phyloP scores from a whole-genome alignment of 2,329 filamentous ascomycete genomes.

The Neurospora sp. region DNA sequence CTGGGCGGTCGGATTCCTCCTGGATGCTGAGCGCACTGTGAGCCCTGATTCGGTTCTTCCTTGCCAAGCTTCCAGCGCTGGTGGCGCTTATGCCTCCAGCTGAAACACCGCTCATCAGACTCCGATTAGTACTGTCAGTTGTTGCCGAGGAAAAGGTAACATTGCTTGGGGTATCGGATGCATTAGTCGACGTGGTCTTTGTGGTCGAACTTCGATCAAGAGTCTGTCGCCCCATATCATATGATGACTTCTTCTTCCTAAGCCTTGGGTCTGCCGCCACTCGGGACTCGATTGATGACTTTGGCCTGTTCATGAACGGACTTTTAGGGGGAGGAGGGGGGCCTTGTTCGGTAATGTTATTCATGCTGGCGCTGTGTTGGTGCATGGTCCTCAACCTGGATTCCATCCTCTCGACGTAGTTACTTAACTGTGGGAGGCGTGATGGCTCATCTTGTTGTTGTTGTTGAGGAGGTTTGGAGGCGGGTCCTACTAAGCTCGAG shows the following conservation, averaged over 20 bases:
- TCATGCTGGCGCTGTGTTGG: constrained; percentile 40
- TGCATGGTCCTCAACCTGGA: constrained; percentile 66
- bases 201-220: constrained; percentile 77
- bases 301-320: constrained; percentile 41
- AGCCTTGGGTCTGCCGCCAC: constrained; percentile 36
- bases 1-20: constrained; percentile 47
- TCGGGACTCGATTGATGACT: constrained; percentile 45
- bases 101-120: constrained; percentile 87
- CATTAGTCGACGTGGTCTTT: constrained; percentile 75
- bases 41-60: constrained; percentile 55
- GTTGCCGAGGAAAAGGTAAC: constrained; percentile 56
- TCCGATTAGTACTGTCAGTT: constrained; percentile 71
- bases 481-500: constrained; percentile 6
- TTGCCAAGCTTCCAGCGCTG: constrained; percentile 85
- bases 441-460: constrained; percentile 35
- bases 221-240: constrained; percentile 61
- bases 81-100: constrained; percentile 89
- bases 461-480: constrained; percentile 4
- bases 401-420: constrained; percentile 90
- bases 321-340: constrained; percentile 55
- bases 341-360: constrained; percentile 38
- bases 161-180: constrained; percentile 62
- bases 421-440: constrained; percentile 63
- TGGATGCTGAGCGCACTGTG: constrained; percentile 57
- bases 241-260: constrained; percentile 62